phyloP scores from a whole-genome alignment of 257 asterid genomes.

The Ballota nigra region DNA sequence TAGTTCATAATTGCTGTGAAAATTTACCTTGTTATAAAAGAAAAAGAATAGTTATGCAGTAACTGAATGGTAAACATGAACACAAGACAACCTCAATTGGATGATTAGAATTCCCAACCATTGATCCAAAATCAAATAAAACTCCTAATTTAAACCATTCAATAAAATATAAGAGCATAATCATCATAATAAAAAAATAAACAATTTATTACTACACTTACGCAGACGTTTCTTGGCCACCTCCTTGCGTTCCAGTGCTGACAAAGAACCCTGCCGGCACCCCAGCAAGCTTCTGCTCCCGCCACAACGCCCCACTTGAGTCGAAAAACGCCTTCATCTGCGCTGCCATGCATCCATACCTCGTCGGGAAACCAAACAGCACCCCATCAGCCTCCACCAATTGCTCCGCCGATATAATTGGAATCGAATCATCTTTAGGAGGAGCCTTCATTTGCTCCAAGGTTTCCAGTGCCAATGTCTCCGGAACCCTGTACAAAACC shows the following conservation, averaged over 20 bases:
- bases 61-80: not conserved
- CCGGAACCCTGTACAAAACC: conserved; percentile 48
- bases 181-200: no score
- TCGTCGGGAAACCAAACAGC: conserved; percentile 55
- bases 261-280: conserved; percentile 57
- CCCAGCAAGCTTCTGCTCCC: conserved; percentile 57
- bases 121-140: not conserved
- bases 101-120: not conserved
- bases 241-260: conserved; percentile 60
- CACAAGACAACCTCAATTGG: not conserved
- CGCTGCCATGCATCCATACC: conserved; percentile 55
- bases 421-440: conserved; percentile 32
- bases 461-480: conserved; percentile 35
- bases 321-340: conserved; percentile 63
- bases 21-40: no score
- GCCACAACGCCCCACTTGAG: conserved; percentile 48
- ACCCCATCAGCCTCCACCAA: conserved; percentile 54
- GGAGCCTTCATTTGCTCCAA: conserved; percentile 52
- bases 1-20: not conserved
- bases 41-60: not conserved
- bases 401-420: conserved; percentile 37
- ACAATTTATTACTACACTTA: no score
- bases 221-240: conserved; percentile 72
- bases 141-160: not conserved
- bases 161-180: not conserved